Evolutionary conservation across 1,284 basidiomycete genomes (phyloP).

Genomic region (Austroboletus novae-zelandiae): DNA sequence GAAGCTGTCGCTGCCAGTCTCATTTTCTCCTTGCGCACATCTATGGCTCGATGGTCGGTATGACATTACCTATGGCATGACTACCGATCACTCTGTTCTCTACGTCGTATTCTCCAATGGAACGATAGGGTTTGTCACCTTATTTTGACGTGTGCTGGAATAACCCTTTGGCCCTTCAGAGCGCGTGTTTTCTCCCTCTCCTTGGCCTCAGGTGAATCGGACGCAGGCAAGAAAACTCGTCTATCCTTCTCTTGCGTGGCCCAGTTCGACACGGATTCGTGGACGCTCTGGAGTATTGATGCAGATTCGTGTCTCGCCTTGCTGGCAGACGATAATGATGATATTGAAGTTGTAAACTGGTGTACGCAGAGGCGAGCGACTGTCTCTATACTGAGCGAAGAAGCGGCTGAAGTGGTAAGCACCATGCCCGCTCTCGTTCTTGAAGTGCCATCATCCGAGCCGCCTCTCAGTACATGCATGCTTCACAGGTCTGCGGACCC

Average conservation of each 20-base stretch:
- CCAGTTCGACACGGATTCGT: constrained; percentile 4
- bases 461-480: constrained; percentile 37
- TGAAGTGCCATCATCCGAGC: background rate
- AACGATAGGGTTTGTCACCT: constrained; percentile 5
- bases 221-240: background rate
- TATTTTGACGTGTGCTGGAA: background rate
- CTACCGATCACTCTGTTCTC: constrained; percentile 8
- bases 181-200: constrained; percentile 7
- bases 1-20: background rate
- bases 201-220: background rate
- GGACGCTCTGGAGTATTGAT: constrained; percentile 9
- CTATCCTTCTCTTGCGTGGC: constrained; percentile 2
- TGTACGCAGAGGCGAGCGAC: constrained; percentile 4
- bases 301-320: constrained; percentile 13
- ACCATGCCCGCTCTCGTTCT: background rate
- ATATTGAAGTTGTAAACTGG: constrained; percentile 21
- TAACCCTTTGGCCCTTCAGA: background rate
- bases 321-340: background rate
- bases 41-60: constrained; percentile 6
- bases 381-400: constrained; percentile 1
- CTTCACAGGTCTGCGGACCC: constrained; percentile 38
- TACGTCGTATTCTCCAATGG: constrained; percentile 3
- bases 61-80: constrained; percentile 1
- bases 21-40: constrained; percentile 2
- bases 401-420: constrained; percentile 6